phyloP scores from a whole-genome alignment of 2,329 filamentous ascomycete genomes.

The Phialocephala sp. region DNA sequence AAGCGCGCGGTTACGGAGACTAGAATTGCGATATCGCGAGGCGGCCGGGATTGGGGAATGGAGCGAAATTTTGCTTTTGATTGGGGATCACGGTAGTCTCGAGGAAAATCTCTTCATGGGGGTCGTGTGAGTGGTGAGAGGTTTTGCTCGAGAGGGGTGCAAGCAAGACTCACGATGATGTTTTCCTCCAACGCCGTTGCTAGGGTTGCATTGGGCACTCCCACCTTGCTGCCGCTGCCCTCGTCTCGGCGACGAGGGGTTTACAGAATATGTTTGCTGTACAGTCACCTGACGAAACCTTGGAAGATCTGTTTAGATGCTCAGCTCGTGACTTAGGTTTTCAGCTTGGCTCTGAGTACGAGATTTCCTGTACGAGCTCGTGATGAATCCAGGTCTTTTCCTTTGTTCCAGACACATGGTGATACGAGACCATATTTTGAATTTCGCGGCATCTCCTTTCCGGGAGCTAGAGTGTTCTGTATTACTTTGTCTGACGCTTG shows the following conservation, averaged over 20 bases:
- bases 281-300: constrained; percentile 15
- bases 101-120: constrained; percentile 14
- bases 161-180: constrained; percentile 14
- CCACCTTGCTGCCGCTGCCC: constrained; percentile 1
- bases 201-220: constrained; percentile 3
- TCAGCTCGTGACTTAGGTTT: constrained; percentile 10
- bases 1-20: constrained; percentile 24
- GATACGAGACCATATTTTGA: constrained; percentile 13
- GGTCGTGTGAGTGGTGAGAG: not conserved
- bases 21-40: constrained; percentile 3
- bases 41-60: not conserved
- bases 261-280: not conserved
- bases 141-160: no score
- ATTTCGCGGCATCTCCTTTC: constrained; percentile 7
- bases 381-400: constrained; percentile 2
- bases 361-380: constrained; percentile 11
- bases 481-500: constrained; percentile 26
- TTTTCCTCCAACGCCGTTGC: not conserved
- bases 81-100: constrained; percentile 10
- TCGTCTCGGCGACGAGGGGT: constrained; percentile 6
- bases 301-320: not conserved
- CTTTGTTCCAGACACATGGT: constrained; percentile 9
- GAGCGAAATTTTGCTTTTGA: no score
- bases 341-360: not conserved
- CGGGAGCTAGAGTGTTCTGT: constrained; percentile 13